Base-by-base conservation (phyloP, 2,329 filamentous ascomycete genomes). In the Arthrobotrys entomopaga region DNA sequence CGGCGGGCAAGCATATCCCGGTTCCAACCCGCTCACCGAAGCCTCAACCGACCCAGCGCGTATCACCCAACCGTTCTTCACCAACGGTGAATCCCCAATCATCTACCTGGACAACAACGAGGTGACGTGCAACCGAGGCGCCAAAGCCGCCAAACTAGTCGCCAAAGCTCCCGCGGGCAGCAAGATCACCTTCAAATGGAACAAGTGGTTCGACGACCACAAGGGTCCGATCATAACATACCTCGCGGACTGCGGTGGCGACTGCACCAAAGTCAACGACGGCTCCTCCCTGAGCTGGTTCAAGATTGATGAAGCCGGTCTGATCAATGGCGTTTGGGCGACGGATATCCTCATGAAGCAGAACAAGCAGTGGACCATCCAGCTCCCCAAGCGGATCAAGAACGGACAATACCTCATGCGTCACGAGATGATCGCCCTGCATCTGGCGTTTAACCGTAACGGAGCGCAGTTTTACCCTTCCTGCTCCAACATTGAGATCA, bases 401-500 rank as follows among this genome's bases (percentile, higher is more conserved):
- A 67, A 80, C 7, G 81, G 81, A 19, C 78, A 81, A 75, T 87
- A 87, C 75, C 84, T 87, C 38, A 78, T 87, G 26, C 81, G 86
- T 1, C 85, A 87, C 76, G 86, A 87, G 79, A 82, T 83, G 52
- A 83, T 84, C 65, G 86, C 82, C 0, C 79, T 86, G 13, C 85
- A 86, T 63, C 78, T 80, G 0, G 82, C 81, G 1, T 76, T 78
- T 11, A 80, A 81, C 13, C 73, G 79, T 1, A 83, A 84, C 59
- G 84, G 84, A 20, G 84, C 84, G 0, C 85, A 84, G 81, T 82
- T 82, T 78, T 86, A 84, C 79, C 84, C 82, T 26, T 83, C 85
- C 79, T 87, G 85, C 77, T 77, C 85, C 64, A 85, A 85, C 78
- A 79, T 86, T 34, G 79, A 83, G 73, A 80, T 86, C 59, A 81